Evolutionary conservation across 345 rosid genomes (phyloP).

Genomic region (Rhizophora apiculata): DNA sequence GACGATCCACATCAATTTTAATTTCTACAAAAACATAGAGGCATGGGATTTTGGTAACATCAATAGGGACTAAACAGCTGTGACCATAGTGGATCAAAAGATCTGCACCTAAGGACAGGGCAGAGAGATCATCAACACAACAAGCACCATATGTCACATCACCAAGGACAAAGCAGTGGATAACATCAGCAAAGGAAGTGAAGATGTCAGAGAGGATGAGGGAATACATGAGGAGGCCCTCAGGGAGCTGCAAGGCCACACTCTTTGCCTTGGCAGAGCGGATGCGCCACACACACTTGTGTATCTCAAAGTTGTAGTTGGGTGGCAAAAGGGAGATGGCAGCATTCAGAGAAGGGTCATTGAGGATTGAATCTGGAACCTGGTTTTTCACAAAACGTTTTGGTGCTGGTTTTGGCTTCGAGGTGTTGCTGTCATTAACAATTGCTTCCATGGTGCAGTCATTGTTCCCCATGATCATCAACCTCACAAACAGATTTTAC

Average conservation of each 20-base stretch:
- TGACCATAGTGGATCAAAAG: slow-evolving; percentile 89
- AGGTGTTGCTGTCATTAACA: neutral
- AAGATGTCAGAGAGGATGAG: slow-evolving; percentile 83
- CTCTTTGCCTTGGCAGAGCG: slow-evolving; percentile 56
- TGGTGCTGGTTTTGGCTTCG: slow-evolving; percentile 47
- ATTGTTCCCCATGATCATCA: neutral
- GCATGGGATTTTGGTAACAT: slow-evolving; percentile 70
- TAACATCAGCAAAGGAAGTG: slow-evolving; percentile 58
- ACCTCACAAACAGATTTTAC: neutral
- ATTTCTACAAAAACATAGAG: slow-evolving; percentile 93
- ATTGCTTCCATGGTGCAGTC: neutral
- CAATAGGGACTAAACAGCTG: slow-evolving; percentile 86
- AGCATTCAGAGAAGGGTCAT: slow-evolving; percentile 68
- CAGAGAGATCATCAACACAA: slow-evolving; percentile 84
- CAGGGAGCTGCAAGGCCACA: slow-evolving; percentile 85
- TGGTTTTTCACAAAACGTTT: slow-evolving; percentile 82
- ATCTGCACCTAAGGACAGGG: slow-evolving; percentile 71
- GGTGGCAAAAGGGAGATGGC: slow-evolving; percentile 71
- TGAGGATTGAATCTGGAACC: slow-evolving; percentile 80
- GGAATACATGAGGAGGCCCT: slow-evolving; percentile 88
- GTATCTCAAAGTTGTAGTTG: slow-evolving; percentile 83
- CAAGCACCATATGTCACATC: slow-evolving; percentile 94
- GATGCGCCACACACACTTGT: slow-evolving; percentile 81
- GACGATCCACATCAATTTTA: slow-evolving; percentile 52
- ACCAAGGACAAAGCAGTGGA: slow-evolving; percentile 77